Evolutionary conservation across 257 asterid genomes (phyloP).

Genomic region (Dorcoceras hygrometricum): DNA sequence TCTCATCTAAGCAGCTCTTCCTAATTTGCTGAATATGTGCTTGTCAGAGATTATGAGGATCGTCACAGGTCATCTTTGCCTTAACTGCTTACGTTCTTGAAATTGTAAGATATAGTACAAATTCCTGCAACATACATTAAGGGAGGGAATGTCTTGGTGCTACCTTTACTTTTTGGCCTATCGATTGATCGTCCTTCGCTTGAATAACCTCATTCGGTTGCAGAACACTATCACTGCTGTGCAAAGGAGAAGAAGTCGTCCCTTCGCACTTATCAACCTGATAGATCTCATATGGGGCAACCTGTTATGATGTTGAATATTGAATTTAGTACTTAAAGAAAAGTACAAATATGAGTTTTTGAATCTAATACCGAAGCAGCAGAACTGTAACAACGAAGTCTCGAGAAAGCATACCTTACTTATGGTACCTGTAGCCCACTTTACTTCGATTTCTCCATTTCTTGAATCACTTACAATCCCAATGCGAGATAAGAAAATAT

Average conservation of each 20-base stretch:
- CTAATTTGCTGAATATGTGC: neutral
- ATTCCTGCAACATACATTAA: neutral
- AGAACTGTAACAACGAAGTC: no score
- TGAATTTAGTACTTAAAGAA: constrained; percentile 8
- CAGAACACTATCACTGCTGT: constrained; percentile 37
- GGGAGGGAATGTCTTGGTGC: constrained; percentile 17
- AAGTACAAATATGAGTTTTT: constrained; percentile 1
- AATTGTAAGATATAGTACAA: neutral
- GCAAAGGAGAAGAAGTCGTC: constrained; percentile 18
- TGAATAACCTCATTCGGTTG: constrained; percentile 41
- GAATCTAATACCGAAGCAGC: neutral
- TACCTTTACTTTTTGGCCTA: constrained; percentile 46
- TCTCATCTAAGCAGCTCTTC: neutral
- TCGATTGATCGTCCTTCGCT: constrained; percentile 34
- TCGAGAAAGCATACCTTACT: constrained; percentile 47
- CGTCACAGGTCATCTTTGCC: neutral
- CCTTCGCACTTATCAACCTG: constrained; percentile 32
- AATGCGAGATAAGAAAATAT: constrained; percentile 43
- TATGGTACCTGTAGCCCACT: constrained; percentile 80
- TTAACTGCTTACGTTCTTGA: neutral
- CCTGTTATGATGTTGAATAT: constrained; percentile 42
- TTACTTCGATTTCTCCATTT: constrained; percentile 64
- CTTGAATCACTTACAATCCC: constrained; percentile 66
- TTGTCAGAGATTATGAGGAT: neutral
- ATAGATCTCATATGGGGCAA: constrained; percentile 68